Base-by-base conservation (phyloP, 768 basidiomycete genomes). In the Mycena sanguinolenta region DNA sequence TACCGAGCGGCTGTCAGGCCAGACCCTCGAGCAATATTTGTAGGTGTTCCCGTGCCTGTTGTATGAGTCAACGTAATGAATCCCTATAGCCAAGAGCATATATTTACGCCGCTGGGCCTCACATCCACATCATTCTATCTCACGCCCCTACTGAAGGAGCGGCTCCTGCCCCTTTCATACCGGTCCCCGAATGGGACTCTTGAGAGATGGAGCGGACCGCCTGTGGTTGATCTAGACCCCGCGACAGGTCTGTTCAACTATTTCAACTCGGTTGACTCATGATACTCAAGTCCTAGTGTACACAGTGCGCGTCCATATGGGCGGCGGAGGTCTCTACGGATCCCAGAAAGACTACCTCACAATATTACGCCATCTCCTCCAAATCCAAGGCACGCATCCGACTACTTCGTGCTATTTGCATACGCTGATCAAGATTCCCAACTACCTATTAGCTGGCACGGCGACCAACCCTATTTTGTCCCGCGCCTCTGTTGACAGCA, bases 11-110 rank as follows among this genome's bases (percentile, higher is more conserved):
- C 55, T 78, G 4, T 72, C 78, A 0, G 77, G 77, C 0, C 61
- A 76, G 61, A 73, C 72, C 7, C 71, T 81, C 25, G 78, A 80
- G 60, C 66, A 78, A 44, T 81, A 78, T 49, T 77, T 76, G 80
- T 81, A 52, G 23, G 76, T 71, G 25, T 1, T 23, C 8, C n/a
- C 10, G 12, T 49, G 4, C 14, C 36, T 7, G 36, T 38, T 38
- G 6, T 38, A 38, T 14, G 36, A 14, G 8, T 6, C 6, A 38
- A 38, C 14, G 14, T 14, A 7, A 38, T 52, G 21, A 34, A 32
- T 17, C 7, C 14, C 34, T 44, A 10, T 63, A 78, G 77, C 53
- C 73, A 77, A 53, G 58, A 59, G 3, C 57, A 78, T 49, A 75
- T 78, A 13, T 76, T 75, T 38, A 32, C 27, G 4, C 75, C 77